Conservation (phyloP, 768 basidiomycete species). For the Mycena capillaripes region DNA sequence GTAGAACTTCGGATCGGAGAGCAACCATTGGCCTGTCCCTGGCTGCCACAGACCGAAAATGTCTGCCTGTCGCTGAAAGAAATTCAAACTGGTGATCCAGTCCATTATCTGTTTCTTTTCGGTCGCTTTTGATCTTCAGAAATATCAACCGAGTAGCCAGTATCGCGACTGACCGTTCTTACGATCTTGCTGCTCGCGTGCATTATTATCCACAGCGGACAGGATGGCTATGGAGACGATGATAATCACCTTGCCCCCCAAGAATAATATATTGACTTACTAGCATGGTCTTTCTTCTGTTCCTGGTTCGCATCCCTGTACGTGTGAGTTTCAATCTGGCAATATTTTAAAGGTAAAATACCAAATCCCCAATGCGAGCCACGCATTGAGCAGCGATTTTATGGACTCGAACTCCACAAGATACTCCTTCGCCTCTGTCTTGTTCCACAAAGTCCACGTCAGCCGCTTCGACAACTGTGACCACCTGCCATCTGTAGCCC, state of each 20-base stretch:
- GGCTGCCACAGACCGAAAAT: neutral
- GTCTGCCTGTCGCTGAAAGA: neutral
- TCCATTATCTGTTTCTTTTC: neutral
- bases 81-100: neutral
- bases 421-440: constrained; percentile 9
- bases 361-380: neutral
- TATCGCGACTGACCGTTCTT: neutral
- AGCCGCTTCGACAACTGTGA: constrained; percentile 5
- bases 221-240: neutral
- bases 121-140: neutral
- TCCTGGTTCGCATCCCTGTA: neutral
- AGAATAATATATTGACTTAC: neutral
- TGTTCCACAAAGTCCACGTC: constrained; percentile 12
- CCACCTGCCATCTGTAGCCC: neutral
- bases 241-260: neutral
- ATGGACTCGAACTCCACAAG: constrained; percentile 10
- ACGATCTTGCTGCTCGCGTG: neutral
- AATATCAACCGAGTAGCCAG: neutral
- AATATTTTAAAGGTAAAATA: neutral
- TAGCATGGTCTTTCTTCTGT: neutral
- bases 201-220: neutral
- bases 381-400: constrained; percentile 4
- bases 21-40: neutral
- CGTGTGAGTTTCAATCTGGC: neutral
- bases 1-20: constrained; percentile 1